Percentiles rank a stretch among this genome's conserved stretches.
Conservation (phyloP, 2,329 filamentous ascomycete species). For the Phoma sp. region DNA sequence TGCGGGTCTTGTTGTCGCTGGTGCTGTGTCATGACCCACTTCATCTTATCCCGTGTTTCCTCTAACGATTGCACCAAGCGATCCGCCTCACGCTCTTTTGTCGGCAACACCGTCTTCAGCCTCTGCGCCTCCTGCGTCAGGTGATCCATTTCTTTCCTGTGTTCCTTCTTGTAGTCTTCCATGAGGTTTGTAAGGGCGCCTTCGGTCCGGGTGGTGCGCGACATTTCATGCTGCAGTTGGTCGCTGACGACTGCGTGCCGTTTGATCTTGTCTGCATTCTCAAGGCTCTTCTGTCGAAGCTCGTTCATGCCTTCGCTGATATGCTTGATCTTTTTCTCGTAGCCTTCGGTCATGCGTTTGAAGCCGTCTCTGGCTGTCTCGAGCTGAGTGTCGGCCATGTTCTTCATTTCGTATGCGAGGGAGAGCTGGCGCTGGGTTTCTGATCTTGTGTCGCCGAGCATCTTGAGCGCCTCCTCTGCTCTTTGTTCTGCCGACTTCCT, state of each 20-base stretch:
- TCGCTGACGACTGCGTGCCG: slow-evolving; percentile 72
- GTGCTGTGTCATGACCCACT: slow-evolving; percentile 66
- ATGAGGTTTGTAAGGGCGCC: slow-evolving; percentile 66
- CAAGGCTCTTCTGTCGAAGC: slow-evolving; percentile 35
- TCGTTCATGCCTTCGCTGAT: slow-evolving; percentile 56
- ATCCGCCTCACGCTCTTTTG: slow-evolving; percentile 67
- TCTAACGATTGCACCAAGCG: slow-evolving; percentile 63
- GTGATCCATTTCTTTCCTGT: slow-evolving; percentile 64
- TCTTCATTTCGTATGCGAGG: slow-evolving; percentile 54
- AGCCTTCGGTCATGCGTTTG: slow-evolving; percentile 66
- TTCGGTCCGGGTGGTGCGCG: slow-evolving; percentile 65
- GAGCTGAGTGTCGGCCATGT: slow-evolving; percentile 65
- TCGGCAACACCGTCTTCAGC: slow-evolving; percentile 61
- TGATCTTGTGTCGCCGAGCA: slow-evolving; percentile 66
- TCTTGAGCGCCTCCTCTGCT: slow-evolving; percentile 66
- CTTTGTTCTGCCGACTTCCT: slow-evolving; percentile 64
- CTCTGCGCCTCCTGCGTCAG: slow-evolving; percentile 64
- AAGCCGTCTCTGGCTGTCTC: slow-evolving; percentile 73
- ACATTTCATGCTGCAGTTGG: slow-evolving; percentile 73
- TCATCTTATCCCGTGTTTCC: slow-evolving; percentile 69
- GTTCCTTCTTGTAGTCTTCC: slow-evolving; percentile 67
- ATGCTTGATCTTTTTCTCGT: slow-evolving; percentile 54
- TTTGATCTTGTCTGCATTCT: slow-evolving; percentile 44
- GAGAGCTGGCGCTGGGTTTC: slow-evolving; percentile 69
- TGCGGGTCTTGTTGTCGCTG: slow-evolving; percentile 37